Base-by-base conservation (phyloP, 306 rosid genomes). In the Crataegus laevigata region DNA sequence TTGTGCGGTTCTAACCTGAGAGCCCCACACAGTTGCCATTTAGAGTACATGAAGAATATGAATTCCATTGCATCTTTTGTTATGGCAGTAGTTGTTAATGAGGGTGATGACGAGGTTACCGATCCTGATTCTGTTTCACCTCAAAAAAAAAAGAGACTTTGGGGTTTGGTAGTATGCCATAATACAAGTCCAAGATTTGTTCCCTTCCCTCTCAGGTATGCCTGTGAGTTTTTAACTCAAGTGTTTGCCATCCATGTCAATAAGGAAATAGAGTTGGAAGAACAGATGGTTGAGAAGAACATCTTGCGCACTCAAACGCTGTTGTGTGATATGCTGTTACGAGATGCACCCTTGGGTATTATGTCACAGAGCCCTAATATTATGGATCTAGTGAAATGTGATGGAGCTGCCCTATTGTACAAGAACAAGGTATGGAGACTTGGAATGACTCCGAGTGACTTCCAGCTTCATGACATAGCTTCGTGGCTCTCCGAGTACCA, bases 91-190 rank as follows among this genome's bases (percentile, higher is more conserved):
- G 91, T 94, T 74, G 86, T 94, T 73, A 94, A 91, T 77, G 98
- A 91, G 85, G 93, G 79, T 25, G 98, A 91, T 71, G 96, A 90
- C 66, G 97, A 94, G 69, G 88, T 74, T 55, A 91, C 81, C 15
- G 58, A 80, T 81, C 74, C 89, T 71, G 87, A 87, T 76, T 78
- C 89, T 76, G 88, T 60, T 75, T 89, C 77, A 74, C 90, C 89
- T 57, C 98, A 84, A 66, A 94, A 91, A 94, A 87, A 85, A 78
- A 91, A 81, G 86, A 88, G 93, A 73, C 92, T 91, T 15, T 94
- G 98, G 98, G 98, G 98, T 69, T 82, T 94, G 64, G 98, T 91
- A 28, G 98, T 94, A 77, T 94, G 98, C 81, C 98, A 94, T 68
- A 91, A 90, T 87, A 85, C 94, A 76, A 82, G 87, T 83, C 96